Evolutionary conservation across 768 basidiomycete genomes (phyloP).

Genomic region (Lentinula sp.): DNA sequence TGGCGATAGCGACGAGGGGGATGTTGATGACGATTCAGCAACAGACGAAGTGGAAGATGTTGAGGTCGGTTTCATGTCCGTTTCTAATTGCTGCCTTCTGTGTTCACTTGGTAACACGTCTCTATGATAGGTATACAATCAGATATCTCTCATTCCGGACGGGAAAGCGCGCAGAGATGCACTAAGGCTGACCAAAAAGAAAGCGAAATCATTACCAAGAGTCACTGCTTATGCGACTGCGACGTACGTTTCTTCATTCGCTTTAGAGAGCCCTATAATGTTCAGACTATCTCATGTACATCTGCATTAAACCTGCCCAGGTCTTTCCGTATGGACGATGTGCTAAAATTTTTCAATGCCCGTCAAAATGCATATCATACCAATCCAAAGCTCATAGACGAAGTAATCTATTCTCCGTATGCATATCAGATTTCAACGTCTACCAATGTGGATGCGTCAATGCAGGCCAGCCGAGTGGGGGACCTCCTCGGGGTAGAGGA

Average conservation of each 20-base stretch:
- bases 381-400: constrained; percentile 83
- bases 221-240: constrained; percentile 98
- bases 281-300: neutral
- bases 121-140: constrained; percentile 73
- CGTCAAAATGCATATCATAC: constrained; percentile 79
- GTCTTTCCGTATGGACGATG: constrained; percentile 82
- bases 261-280: neutral
- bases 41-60: constrained; percentile 48
- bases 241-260: constrained; percentile 40
- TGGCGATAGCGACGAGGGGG: constrained; percentile 68
- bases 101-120: neutral
- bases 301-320: constrained; percentile 29
- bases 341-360: constrained; percentile 87
- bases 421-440: constrained; percentile 53
- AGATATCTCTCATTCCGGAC: constrained; percentile 89
- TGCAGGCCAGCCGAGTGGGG: constrained; percentile 28
- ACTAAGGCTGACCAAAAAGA: constrained; percentile 85
- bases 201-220: constrained; percentile 84
- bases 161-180: constrained; percentile 93
- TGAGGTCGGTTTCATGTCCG: constrained; percentile 38
- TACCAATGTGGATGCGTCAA: constrained; percentile 4
- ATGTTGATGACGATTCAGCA: constrained; percentile 49
- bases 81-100: neutral
- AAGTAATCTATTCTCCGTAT: constrained; percentile 92
- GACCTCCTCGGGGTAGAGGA: constrained; percentile 80